phyloP scores from a whole-genome alignment of 2,329 filamentous ascomycete species.

The Botrytis tulipae region DNA sequence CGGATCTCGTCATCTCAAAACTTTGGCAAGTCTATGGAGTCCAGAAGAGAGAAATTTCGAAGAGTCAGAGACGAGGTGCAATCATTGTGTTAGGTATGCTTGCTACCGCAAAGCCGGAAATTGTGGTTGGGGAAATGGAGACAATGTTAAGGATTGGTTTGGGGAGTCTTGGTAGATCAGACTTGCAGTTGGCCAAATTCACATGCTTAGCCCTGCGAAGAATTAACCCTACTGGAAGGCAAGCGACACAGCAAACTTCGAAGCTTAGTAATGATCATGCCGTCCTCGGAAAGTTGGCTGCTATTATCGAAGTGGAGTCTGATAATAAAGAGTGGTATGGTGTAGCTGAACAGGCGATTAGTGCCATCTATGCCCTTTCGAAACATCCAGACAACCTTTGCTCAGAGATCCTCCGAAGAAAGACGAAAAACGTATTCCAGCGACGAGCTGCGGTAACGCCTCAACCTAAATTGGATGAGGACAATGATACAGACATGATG shows the following conservation, averaged over 20 bases:
- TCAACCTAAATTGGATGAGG: background rate
- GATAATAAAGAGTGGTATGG: conserved; percentile 96
- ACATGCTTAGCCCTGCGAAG: conserved; percentile 90
- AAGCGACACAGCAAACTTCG: conserved; percentile 65
- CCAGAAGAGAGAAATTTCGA: conserved; percentile 89
- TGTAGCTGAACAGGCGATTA: conserved; percentile 92
- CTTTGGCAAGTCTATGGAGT: conserved; percentile 97
- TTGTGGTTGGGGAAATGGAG: conserved; percentile 93
- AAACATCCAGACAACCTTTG: conserved; percentile 93
- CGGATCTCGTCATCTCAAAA: conserved; percentile 83
- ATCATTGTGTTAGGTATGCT: conserved; percentile 98
- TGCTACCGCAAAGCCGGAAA: conserved; percentile 85
- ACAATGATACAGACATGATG: conserved; percentile 37
- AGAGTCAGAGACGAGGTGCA: conserved; percentile 82
- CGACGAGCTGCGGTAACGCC: conserved; percentile 30
- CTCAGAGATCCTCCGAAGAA: conserved; percentile 83
- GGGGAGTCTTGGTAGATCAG: conserved; percentile 73
- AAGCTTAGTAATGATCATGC: conserved; percentile 91
- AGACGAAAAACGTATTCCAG: conserved; percentile 77
- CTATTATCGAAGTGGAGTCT: conserved; percentile 80
- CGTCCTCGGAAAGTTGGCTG: conserved; percentile 74
- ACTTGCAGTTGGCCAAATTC: conserved; percentile 88
- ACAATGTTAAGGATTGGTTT: conserved; percentile 89
- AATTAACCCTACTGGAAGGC: conserved; percentile 82
- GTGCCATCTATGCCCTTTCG: conserved; percentile 89